Conservation (phyloP, 768 basidiomycete genomes). For the Mycena alexandri region DNA sequence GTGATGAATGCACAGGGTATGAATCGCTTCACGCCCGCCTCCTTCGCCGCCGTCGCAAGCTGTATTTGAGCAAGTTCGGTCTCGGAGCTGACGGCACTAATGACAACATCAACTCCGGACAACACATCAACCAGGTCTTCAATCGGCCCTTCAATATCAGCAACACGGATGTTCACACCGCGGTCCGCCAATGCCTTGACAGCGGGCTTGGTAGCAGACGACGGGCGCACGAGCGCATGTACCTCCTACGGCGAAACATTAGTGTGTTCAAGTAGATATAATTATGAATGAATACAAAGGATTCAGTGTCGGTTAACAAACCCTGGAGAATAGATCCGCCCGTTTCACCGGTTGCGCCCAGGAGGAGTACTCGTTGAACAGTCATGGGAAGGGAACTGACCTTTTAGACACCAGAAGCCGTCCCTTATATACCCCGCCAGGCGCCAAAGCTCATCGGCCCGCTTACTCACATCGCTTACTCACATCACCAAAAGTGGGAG, state of each 20-base stretch:
- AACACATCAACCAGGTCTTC: neutral
- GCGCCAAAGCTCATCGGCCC: too few relatives aligned
- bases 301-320: slow-evolving; percentile 1
- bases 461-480: too few relatives aligned
- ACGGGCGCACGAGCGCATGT: slow-evolving; percentile 18
- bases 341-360: slow-evolving; percentile 8
- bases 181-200: too few relatives aligned
- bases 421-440: too few relatives aligned
- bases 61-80: slow-evolving; percentile 11
- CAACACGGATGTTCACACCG: too few relatives aligned
- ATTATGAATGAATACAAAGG: slow-evolving; percentile 12
- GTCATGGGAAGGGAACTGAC: too few relatives aligned
- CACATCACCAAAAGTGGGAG: too few relatives aligned
- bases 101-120: slow-evolving; percentile 20
- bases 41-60: slow-evolving; percentile 3
- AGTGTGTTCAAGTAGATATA: too few relatives aligned
- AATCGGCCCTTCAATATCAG: neutral
- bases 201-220: neutral
- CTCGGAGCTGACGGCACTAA: slow-evolving; percentile 22
- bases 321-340: slow-evolving; percentile 23
- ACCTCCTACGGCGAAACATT: neutral
- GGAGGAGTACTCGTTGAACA: neutral
- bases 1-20: slow-evolving; percentile 24
- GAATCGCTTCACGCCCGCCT: slow-evolving; percentile 3
- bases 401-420: too few relatives aligned